Percentiles rank a stretch among this genome's conserved stretches.
phyloP scores from a whole-genome alignment of 257 asterid species.

The Parsonsia alboflavescens region DNA sequence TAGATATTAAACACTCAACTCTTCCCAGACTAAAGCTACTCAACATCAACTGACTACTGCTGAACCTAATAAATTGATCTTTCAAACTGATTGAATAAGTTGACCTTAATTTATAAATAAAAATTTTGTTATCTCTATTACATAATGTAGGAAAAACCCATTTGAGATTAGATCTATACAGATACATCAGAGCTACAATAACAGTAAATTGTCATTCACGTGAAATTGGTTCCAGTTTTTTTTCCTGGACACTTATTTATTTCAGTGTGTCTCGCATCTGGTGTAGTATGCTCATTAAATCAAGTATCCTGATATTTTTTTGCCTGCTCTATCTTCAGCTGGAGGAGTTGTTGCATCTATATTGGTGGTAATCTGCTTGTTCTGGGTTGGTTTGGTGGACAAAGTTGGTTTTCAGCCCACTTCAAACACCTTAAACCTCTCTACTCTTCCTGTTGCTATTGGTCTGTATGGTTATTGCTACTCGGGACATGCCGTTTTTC shows the following conservation, averaged over 20 bases:
- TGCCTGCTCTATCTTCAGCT: slow-evolving; percentile 37
- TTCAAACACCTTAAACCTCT: slow-evolving; percentile 54
- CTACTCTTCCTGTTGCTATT: slow-evolving; percentile 87
- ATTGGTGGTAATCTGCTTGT: slow-evolving; percentile 68
- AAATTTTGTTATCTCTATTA: not conserved
- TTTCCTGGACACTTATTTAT: not conserved
- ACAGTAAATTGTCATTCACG: not conserved
- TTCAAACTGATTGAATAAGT: not conserved
- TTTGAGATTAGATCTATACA: not conserved
- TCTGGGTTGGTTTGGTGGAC: slow-evolving; percentile 89
- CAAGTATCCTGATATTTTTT: not conserved
- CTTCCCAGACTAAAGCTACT: not conserved
- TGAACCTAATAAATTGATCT: not conserved
- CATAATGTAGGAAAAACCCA: not conserved
- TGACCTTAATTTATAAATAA: not conserved
- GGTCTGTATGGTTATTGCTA: slow-evolving; percentile 96
- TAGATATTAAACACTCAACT: not conserved
- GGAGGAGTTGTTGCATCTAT: slow-evolving; percentile 98
- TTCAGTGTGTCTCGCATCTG: not conserved
- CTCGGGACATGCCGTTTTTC: slow-evolving; percentile 94
- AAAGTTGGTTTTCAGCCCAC: slow-evolving; percentile 45
- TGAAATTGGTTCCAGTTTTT: not conserved
- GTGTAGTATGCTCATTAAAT: not conserved
- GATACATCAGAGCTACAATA: not conserved
- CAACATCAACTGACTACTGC: not conserved